These are phyloP conservation scores for Sporothrix curviconia DNA, from an alignment of 2,329 filamentous ascomycete genomes.

Conservation along the genomic window DNA sequence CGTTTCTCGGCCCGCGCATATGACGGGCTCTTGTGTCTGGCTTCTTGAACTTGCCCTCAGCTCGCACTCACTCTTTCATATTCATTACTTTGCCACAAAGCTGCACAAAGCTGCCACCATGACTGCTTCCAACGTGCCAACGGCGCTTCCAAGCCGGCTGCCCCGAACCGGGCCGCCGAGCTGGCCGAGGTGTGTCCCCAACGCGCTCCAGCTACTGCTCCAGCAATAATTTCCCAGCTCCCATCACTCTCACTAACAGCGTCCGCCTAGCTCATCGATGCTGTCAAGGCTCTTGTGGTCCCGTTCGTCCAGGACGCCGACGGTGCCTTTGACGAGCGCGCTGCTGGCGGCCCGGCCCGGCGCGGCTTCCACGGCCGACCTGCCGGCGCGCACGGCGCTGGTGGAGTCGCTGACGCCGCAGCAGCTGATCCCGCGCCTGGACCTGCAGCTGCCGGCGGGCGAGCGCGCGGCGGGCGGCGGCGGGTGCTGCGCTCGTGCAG, in stretches of 20 bases:
- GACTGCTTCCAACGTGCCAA: conserved; percentile 3
- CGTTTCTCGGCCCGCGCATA: background rate
- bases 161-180: conserved; percentile 25
- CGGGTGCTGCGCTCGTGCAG: conserved; percentile 63
- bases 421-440: conserved; percentile 48
- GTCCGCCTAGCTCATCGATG: conserved; percentile 53
- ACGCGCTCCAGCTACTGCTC: background rate
- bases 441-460: conserved; percentile 52
- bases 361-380: conserved; percentile 31
- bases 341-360: conserved; percentile 44
- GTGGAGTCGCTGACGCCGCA: conserved; percentile 57
- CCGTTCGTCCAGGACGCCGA: conserved; percentile 68
- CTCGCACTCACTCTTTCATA: background rate
- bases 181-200: conserved; percentile 25
- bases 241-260: background rate
- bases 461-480: conserved; percentile 59
- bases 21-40: background rate
- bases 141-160: background rate
- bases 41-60: background rate
- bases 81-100: no score
- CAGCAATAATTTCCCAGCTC: background rate
- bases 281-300: conserved; percentile 61
- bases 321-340: conserved; percentile 48
- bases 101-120: background rate
- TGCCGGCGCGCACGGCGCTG: conserved; percentile 48